Evolutionary conservation across 2,329 filamentous ascomycete genomes (phyloP).

Genomic region (Trichophaea hybrida): DNA sequence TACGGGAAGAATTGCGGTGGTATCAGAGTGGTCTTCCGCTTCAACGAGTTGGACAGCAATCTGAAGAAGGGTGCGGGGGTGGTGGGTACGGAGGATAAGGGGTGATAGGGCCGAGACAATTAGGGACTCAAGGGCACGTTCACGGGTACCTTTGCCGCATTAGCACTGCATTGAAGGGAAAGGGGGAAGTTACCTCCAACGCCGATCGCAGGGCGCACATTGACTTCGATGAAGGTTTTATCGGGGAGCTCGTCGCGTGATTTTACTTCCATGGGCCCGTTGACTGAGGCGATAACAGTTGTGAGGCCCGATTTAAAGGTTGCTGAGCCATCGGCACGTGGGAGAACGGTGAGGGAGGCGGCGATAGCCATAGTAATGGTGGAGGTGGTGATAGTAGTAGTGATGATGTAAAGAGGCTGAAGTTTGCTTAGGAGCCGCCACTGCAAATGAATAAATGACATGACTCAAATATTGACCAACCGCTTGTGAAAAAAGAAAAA

Average conservation of each 20-base stretch:
- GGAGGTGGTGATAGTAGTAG: not conserved
- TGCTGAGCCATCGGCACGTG: conserved; percentile 65
- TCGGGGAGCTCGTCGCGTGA: conserved; percentile 82
- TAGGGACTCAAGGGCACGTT: conserved; percentile 68
- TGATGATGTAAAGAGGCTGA: not conserved
- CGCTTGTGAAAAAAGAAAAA: too few relatives aligned
- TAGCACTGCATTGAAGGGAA: conserved; percentile 11
- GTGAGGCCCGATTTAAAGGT: conserved; percentile 58
- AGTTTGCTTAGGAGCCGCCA: not conserved
- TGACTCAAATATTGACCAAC: too few relatives aligned
- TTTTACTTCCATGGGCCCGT: conserved; percentile 81
- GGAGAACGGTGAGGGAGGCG: conserved; percentile 33
- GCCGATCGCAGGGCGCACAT: conserved; percentile 71
- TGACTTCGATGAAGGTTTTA: conserved; percentile 79
- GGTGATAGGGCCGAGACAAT: conserved; percentile 58
- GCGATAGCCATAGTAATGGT: not conserved
- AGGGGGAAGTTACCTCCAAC: conserved; percentile 48
- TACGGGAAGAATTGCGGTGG: conserved; percentile 50
- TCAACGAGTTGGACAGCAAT: conserved; percentile 63
- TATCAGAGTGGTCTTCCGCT: conserved; percentile 46
- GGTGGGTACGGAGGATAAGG: conserved; percentile 58
- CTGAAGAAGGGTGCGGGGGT: conserved; percentile 65
- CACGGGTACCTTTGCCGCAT: conserved; percentile 43
- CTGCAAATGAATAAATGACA: not conserved
- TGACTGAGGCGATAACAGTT: conserved; percentile 70